Evolutionary conservation across 2,329 filamentous ascomycete species (phyloP), one percentile per base, ranked within the genome.

Genomic region (Chaetomium globosum): DNA sequence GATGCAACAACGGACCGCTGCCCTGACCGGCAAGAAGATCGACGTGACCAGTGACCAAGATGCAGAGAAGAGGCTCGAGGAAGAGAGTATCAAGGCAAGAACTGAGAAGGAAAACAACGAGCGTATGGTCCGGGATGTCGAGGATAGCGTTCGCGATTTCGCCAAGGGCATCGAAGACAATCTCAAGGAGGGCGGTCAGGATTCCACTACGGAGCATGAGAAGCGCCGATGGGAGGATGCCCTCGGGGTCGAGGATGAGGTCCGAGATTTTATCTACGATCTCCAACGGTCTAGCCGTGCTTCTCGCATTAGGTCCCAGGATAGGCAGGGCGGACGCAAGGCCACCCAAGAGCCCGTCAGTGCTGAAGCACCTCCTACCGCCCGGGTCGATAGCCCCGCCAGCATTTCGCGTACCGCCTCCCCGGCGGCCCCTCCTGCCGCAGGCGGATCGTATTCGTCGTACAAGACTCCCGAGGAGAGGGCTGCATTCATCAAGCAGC

Each of bases 261-360:
- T 98, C 67, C 92, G 93, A 73, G 95, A 99, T 74, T 98, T 99
- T 77, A 99, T 99, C 75, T 98, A 95, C 75, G 95, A 98, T 71
- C 81, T 99, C 61, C 93, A 97, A 76, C 88, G 94, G 67, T 91
- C 89, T 68, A 96, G 92, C 76, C 87, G 93, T 69, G 84, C 92
- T 69, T 83, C 91, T 61, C 88, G 89, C 65, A 79, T 96, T 65
- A 82, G 85, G 65, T 79, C 81, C 57, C 87, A 85, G 74, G 88
- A 87, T 67, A 83, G 79, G 63, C 81, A 81, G 30, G 77, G 79
- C 23, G 77, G 81, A 5, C 81, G 80, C 36, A 75, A 78, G 55
- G 64, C 78, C 21, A 73, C 77, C 16, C 76, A 77, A 12, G 80
- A 83, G 61, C 77, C 84, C 26, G 75, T 80, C 67, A 79, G 76